These are phyloP conservation scores for Stentor roeselii DNA, from an alignment of 73 alveolate genomes.

Conservation along the genomic window DNA sequence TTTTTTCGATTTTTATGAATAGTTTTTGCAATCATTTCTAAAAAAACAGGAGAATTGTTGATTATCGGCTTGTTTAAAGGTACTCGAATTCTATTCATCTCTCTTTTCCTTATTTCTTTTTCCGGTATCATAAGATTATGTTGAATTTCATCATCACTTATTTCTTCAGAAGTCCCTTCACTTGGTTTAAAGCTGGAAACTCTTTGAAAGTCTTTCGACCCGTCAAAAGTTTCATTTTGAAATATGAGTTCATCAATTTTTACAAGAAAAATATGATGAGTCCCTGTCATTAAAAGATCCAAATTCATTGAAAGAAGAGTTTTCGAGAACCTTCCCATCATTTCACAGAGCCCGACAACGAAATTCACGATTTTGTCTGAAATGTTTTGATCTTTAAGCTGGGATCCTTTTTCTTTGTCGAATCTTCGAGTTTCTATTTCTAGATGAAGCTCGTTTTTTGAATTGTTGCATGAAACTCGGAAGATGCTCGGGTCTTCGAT, in stretches of 20 bases:
- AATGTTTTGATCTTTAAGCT: neutral
- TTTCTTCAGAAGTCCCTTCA: neutral
- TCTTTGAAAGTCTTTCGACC: neutral
- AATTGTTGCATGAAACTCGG: neutral
- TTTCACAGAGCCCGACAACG: neutral
- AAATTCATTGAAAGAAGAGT: neutral
- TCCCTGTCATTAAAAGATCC: neutral
- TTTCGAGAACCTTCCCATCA: neutral
- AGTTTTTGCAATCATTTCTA: slow-evolving; percentile 24
- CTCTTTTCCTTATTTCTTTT: neutral
- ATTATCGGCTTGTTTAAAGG: neutral
- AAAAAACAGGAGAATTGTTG: neutral
- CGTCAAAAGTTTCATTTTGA: neutral
- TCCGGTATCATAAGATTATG: neutral
- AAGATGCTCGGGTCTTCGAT: neutral
- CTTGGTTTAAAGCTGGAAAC: neutral
- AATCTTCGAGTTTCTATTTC: neutral
- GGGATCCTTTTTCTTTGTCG: slow-evolving; percentile 7
- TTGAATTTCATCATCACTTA: neutral
- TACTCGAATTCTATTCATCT: neutral
- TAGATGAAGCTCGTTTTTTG: neutral
- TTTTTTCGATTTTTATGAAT: neutral
- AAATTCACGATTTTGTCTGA: neutral
- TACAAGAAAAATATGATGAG: neutral
- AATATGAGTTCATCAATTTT: neutral